A percentile compares a stretch with the other conserved stretches of the same genome.
Evolutionary conservation across 345 rosid species (phyloP).

Genomic region (Populus euphratica): DNA sequence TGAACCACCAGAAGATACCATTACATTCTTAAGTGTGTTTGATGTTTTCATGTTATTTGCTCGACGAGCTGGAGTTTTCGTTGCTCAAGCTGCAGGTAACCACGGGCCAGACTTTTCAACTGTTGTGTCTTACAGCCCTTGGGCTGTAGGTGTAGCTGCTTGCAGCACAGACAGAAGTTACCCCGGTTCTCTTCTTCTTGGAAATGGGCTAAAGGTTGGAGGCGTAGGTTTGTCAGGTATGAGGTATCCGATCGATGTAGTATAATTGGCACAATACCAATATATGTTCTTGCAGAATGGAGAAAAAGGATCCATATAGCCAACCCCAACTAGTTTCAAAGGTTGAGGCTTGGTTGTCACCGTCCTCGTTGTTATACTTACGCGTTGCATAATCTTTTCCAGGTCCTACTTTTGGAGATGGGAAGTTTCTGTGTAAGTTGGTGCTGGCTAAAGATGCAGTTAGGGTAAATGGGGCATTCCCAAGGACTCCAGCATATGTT

Average conservation of each 20-base stretch:
- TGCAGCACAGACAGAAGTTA: constrained; percentile 61
- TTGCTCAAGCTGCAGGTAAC: constrained; percentile 84
- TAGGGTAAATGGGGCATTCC: constrained; percentile 40
- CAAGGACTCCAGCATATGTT: constrained; percentile 38
- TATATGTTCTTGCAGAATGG: background rate
- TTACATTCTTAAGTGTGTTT: constrained; percentile 55
- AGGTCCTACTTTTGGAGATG: constrained; percentile 66
- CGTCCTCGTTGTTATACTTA: background rate
- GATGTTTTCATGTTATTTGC: constrained; percentile 60
- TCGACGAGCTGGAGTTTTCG: constrained; percentile 69
- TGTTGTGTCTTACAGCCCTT: constrained; percentile 74
- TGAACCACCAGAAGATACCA: constrained; percentile 54
- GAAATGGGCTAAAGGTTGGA: constrained; percentile 47
- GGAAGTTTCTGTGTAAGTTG: constrained; percentile 40
- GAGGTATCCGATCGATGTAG: background rate
- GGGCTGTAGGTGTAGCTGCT: constrained; percentile 65
- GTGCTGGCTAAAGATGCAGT: constrained; percentile 68
- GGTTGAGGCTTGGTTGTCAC: background rate
- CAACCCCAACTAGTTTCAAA: background rate
- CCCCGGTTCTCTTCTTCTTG: constrained; percentile 53
- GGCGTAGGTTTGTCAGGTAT: constrained; percentile 82
- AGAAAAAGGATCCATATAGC: background rate
- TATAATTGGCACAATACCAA: background rate
- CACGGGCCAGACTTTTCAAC: constrained; percentile 60
- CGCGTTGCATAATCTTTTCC: background rate